Evolutionary conservation across 257 asterid genomes (phyloP), one percentile per base, ranked within the genome.

Genomic region (Ehretia macrophylla): DNA sequence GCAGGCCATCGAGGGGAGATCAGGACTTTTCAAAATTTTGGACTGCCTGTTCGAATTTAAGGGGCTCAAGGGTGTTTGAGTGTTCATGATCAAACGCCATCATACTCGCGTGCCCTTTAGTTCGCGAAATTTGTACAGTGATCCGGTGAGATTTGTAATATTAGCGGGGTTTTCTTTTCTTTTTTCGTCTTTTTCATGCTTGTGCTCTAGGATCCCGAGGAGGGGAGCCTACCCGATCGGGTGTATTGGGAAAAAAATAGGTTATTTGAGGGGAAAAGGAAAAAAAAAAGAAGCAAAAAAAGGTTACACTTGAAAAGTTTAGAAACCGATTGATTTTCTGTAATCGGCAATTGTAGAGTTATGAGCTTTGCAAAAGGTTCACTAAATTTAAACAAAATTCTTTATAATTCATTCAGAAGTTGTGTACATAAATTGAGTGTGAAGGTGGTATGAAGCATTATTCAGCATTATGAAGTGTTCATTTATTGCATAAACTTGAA

Each of bases 1-100:
- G 99, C 99, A 0, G 92, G 99, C 51, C 86, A 75, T 42, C 74
- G 87, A 76, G 97, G 99, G 56, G 96, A 93, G 66, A 89, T 93
- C 81, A 81, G 80, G 70, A 77, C 87, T 48, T 93, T 86, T 72
- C 99, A 93, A 72, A 93, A 87, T 74, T 93, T 93, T 49, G 97
- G 99, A 59, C 70, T 83, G 76, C 99, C 99, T 4, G 63, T 85
- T 47, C 85, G 95, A 32, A 77, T 85, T 39, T 86, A 82, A 42
- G 68, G 72, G 72, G 58, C 40, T 17, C 6, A 27, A 39, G 59
- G 58, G 35, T 37, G 49, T 8, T 23, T 16, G 40, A 32, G 48
- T 55, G 68, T 27, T 27, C 35, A 1, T 27, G 35, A 27, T 27
- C 60, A 14, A 42, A 22, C 58, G 45, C 27, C 35, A 39, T 19